Conservation (phyloP, 495 filamentous ascomycete genomes). For the Aspergillus leporis region DNA sequence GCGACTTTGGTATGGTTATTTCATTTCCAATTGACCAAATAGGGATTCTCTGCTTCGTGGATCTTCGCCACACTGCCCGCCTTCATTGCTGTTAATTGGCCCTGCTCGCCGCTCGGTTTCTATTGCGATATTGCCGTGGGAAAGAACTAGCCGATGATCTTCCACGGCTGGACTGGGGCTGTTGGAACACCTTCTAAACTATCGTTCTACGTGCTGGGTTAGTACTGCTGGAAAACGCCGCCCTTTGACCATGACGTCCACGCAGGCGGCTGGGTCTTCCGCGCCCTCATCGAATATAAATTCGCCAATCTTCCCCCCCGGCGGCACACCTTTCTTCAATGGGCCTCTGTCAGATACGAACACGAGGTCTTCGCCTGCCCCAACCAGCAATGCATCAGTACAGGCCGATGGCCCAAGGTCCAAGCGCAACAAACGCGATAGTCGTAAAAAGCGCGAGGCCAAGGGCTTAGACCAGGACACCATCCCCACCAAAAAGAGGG, state of each 20-base stretch:
- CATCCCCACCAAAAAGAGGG: conserved; percentile 39
- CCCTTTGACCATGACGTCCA: conserved; percentile 35
- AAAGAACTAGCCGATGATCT: neutral
- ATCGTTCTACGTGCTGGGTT: neutral
- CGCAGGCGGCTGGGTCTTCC: conserved; percentile 39
- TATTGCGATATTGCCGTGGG: neutral
- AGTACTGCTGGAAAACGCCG: neutral
- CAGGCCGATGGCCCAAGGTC: conserved; percentile 40
- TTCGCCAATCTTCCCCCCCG: conserved; percentile 38
- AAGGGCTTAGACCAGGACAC: conserved; percentile 54
- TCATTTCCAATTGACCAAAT: neutral
- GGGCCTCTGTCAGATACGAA: conserved; percentile 36
- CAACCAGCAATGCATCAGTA: conserved; percentile 30
- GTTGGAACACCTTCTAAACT: neutral
- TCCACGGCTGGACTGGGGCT: neutral
- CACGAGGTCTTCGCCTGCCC: conserved; percentile 40
- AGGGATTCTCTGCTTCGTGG: neutral
- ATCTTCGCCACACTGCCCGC: neutral
- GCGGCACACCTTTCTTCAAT: conserved; percentile 29
- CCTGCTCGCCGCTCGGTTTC: neutral
- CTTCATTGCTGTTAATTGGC: neutral
- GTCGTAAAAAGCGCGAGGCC: conserved; percentile 73
- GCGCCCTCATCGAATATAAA: conserved; percentile 48
- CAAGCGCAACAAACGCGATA: conserved; percentile 50
- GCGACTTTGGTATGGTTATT: neutral